Percentiles rank a stretch among this genome's conserved stretches.
Conservation (phyloP, 352 stramenopile genomes). For the Pythium plurisporium region DNA sequence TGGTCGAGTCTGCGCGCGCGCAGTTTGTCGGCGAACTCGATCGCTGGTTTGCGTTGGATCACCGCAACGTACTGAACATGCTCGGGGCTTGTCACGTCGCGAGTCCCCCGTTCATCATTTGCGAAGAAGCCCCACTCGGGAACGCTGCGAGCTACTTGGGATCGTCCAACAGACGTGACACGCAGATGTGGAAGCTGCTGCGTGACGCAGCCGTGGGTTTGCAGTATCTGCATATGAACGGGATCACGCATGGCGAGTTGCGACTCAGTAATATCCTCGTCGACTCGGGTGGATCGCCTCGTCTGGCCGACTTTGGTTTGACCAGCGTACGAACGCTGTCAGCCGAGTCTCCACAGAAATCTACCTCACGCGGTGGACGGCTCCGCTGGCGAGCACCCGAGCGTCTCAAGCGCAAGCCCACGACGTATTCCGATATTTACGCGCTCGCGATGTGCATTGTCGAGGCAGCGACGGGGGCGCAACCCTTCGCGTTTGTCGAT, state of each 20-base stretch:
- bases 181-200: slow-evolving; percentile 19
- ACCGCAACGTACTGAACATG: slow-evolving; percentile 26
- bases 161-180: background rate
- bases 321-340: background rate
- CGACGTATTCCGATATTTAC: slow-evolving; percentile 26
- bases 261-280: slow-evolving; percentile 38
- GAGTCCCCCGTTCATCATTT: slow-evolving; percentile 23
- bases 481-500: slow-evolving; percentile 16
- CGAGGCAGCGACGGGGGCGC: slow-evolving; percentile 20
- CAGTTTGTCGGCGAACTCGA: slow-evolving; percentile 24
- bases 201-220: slow-evolving; percentile 37
- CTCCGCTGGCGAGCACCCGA: slow-evolving; percentile 27
- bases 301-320: slow-evolving; percentile 26
- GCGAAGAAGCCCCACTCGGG: slow-evolving; percentile 22
- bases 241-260: slow-evolving; percentile 70
- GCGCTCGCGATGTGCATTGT: slow-evolving; percentile 29
- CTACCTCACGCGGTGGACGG: background rate
- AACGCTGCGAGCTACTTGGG: slow-evolving; percentile 11
- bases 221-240: slow-evolving; percentile 40
- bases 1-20: background rate
- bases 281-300: slow-evolving; percentile 19
- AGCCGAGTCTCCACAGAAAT: background rate
- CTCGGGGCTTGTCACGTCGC: slow-evolving; percentile 32
- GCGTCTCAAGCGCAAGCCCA: slow-evolving; percentile 17
- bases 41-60: slow-evolving; percentile 25